A percentile compares a stretch with the other conserved stretches of the same genome.
Evolutionary conservation across 2,329 filamentous ascomycete genomes (phyloP).

Genomic region (Beauveria brongniartii): DNA sequence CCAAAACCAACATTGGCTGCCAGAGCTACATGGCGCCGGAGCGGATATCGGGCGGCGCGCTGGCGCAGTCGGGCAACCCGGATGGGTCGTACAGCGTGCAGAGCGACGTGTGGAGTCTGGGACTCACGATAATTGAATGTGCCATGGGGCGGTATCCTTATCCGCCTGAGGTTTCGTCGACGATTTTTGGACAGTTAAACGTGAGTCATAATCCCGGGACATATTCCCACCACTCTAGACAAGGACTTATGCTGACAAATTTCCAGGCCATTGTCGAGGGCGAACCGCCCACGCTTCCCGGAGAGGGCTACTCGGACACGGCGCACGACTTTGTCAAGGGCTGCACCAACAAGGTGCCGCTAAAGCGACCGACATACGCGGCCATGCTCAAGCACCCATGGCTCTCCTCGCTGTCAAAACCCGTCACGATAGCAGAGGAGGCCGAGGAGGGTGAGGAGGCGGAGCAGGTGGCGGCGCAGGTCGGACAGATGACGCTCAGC

Average conservation of each 20-base stretch:
- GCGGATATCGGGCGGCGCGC: slow-evolving; percentile 79
- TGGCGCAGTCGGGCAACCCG: slow-evolving; percentile 59
- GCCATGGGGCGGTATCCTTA: slow-evolving; percentile 93
- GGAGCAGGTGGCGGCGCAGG: slow-evolving; percentile 32
- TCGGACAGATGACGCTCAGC: slow-evolving; percentile 35
- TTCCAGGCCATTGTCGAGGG: slow-evolving; percentile 90
- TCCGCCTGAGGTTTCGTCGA: slow-evolving; percentile 92
- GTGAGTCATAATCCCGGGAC: slow-evolving; percentile 51
- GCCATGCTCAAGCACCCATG: slow-evolving; percentile 86
- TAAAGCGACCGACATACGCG: slow-evolving; percentile 86
- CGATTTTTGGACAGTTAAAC: slow-evolving; percentile 94
- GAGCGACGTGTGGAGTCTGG: slow-evolving; percentile 95
- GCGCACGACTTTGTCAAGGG: slow-evolving; percentile 81
- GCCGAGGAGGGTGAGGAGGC: slow-evolving; percentile 53
- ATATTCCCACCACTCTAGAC: neutral
- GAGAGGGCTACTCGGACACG: slow-evolving; percentile 66
- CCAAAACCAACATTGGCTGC: slow-evolving; percentile 97
- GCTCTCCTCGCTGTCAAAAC: slow-evolving; percentile 69
- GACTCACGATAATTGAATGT: slow-evolving; percentile 91
- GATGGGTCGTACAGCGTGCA: slow-evolving; percentile 94
- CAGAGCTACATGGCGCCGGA: slow-evolving; percentile 99
- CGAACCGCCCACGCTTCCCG: slow-evolving; percentile 82
- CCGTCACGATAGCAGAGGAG: slow-evolving; percentile 64
- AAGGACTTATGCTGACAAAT: slow-evolving; percentile 9
- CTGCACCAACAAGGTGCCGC: slow-evolving; percentile 88